A percentile compares a stretch with the other conserved stretches of the same genome.
phyloP scores from a whole-genome alignment of 305 asterid species.

The Fraxinus nigra region DNA sequence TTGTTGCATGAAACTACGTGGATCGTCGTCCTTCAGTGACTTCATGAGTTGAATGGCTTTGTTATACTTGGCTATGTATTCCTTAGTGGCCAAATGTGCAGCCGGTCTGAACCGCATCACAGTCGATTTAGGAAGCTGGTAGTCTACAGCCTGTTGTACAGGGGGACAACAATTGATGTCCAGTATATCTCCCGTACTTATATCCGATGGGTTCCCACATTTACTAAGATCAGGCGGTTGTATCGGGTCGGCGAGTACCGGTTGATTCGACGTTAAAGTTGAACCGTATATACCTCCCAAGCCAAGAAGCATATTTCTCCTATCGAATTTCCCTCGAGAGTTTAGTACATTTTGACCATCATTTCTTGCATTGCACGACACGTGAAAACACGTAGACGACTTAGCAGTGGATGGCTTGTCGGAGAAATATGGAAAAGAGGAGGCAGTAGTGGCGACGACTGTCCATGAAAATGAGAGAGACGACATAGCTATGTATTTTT shows the following conservation, averaged over 20 bases:
- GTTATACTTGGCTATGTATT: slow-evolving; percentile 13
- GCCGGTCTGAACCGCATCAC: slow-evolving; percentile 17
- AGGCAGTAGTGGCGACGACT: neutral
- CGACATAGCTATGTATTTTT: neutral
- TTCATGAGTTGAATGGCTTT: slow-evolving; percentile 21
- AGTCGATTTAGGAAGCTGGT: neutral
- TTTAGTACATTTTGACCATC: neutral
- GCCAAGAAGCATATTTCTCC: slow-evolving; percentile 32
- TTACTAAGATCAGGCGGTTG: slow-evolving; percentile 6
- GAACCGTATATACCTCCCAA: slow-evolving; percentile 25
- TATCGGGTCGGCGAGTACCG: neutral
- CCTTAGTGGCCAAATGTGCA: slow-evolving; percentile 6
- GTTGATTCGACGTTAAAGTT: neutral
- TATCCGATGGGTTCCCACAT: neutral
- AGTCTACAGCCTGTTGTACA: neutral
- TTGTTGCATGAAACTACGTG: slow-evolving; percentile 29
- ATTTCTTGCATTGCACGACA: neutral
- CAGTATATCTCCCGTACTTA: neutral
- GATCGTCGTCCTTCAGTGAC: slow-evolving; percentile 6
- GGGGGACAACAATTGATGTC: slow-evolving; percentile 15
- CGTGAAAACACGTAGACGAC: neutral
- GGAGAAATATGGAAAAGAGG: neutral
- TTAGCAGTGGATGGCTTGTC: neutral
- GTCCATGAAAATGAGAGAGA: neutral
- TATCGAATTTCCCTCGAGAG: slow-evolving; percentile 13